Evolutionary conservation across 257 asterid species (phyloP).

Genomic region (Oldenlandia corymbosa): DNA sequence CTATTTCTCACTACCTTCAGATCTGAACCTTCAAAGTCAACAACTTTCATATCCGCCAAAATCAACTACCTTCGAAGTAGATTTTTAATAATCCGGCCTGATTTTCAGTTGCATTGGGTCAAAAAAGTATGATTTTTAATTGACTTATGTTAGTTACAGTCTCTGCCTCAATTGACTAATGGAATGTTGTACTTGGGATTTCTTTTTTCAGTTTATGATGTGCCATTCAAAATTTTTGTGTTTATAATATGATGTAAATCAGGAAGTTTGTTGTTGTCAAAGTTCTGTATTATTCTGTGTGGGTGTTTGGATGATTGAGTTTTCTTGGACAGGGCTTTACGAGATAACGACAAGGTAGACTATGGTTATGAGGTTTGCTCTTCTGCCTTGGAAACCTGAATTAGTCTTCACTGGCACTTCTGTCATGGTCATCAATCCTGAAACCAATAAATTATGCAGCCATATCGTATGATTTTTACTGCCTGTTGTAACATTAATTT

Average conservation of each 20-base stretch:
- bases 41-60: too few species aligned
- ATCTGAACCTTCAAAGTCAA: too few species aligned
- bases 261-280: neutral
- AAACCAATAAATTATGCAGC: constrained; percentile 74
- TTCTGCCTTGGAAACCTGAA: constrained; percentile 86
- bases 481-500: constrained; percentile 6
- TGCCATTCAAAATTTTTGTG: too few species aligned
- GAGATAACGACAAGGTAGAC: constrained; percentile 94
- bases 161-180: too few species aligned
- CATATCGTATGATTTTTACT: constrained; percentile 52
- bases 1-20: too few species aligned
- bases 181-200: too few species aligned
- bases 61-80: too few species aligned
- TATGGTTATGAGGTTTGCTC: constrained; percentile 70
- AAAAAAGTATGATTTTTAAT: constrained; percentile 45
- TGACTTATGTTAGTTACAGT: neutral
- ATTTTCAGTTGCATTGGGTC: constrained; percentile 66
- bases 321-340: constrained; percentile 76
- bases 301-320: constrained; percentile 28
- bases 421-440: constrained; percentile 78
- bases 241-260: neutral
- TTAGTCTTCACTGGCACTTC: constrained; percentile 90
- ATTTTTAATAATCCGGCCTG: too few species aligned
- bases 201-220: neutral
- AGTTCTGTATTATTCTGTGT: neutral